These are phyloP conservation scores for Skeletonema costatum DNA, from an alignment of 108 stramenopile genomes.

Conservation along the genomic window DNA sequence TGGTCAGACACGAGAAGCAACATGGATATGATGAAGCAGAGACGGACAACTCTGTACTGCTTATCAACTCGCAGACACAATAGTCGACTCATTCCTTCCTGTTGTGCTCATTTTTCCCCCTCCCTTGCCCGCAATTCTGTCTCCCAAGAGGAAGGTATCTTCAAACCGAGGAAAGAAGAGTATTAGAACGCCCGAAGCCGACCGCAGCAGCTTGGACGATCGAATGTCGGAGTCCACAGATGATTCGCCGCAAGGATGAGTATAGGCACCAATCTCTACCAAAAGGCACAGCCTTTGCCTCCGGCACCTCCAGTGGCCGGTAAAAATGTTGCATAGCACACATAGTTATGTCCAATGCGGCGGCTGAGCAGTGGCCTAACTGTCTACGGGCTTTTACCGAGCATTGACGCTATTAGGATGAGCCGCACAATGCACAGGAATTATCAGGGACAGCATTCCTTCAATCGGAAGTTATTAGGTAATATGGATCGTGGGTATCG, in stretches of 20 bases:
- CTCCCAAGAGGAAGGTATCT: neutral
- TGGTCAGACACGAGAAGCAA: neutral
- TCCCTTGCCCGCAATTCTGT: no score
- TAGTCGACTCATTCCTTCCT: no score
- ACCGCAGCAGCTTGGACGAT: neutral
- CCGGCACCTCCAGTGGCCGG: conserved; percentile 74
- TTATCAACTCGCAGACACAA: neutral
- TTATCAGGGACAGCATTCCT: conserved; percentile 80
- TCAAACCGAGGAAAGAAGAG: neutral
- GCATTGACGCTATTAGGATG: conserved; percentile 77
- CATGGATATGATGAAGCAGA: neutral
- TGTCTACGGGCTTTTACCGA: conserved; percentile 72
- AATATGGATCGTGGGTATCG: conserved; percentile 67
- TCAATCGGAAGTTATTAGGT: conserved; percentile 76
- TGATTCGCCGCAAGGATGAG: neutral
- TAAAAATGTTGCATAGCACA: conserved; percentile 81
- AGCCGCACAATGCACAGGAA: conserved; percentile 57
- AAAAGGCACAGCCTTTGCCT: conserved; percentile 13
- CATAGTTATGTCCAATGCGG: conserved; percentile 88
- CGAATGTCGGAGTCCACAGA: neutral
- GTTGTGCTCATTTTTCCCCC: no score
- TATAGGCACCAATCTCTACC: neutral
- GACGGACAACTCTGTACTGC: neutral
- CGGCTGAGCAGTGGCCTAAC: conserved; percentile 78
- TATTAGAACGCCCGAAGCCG: neutral